Percentiles rank a stretch among this genome's conserved stretches.
phyloP scores from a whole-genome alignment of 1,139 yeast genomes.

The Saccharomycopsis hybrid region DNA sequence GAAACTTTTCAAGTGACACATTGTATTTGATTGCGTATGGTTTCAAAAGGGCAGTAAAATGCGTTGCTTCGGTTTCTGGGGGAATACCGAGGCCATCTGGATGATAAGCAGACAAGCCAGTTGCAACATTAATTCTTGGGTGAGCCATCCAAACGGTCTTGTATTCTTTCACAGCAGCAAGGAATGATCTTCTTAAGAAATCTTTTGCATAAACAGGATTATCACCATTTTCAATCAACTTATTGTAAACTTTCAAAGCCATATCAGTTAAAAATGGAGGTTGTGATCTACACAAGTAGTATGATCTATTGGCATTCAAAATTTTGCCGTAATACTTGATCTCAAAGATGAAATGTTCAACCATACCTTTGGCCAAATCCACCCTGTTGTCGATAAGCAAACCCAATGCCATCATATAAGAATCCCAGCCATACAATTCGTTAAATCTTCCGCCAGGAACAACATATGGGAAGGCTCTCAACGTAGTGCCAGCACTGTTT shows the following conservation, averaged over 20 bases:
- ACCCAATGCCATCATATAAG: conserved; percentile 88
- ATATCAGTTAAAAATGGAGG: conserved; percentile 98
- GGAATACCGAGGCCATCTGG: conserved; percentile 91
- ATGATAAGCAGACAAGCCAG: conserved; percentile 86
- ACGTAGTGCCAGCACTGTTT: conserved; percentile 29
- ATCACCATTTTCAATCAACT: conserved; percentile 37
- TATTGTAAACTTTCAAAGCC: conserved; percentile 66
- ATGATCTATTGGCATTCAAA: conserved; percentile 88
- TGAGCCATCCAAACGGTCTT: conserved; percentile 66
- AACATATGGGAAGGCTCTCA: conserved; percentile 75
- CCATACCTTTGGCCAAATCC: conserved; percentile 83
- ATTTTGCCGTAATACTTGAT: conserved; percentile 88
- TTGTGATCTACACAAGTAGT: conserved; percentile 87
- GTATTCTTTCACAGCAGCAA: conserved; percentile 86
- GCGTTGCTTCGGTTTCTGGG: conserved; percentile 92
- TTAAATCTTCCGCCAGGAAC: conserved; percentile 98
- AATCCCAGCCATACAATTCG: conserved; percentile 97
- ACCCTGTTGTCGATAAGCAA: conserved; percentile 58
- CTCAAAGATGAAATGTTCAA: conserved; percentile 86
- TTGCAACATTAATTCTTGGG: conserved; percentile 68
- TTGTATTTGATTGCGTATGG: conserved; percentile 65
- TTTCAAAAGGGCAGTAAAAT: conserved; percentile 65
- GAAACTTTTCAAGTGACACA: conserved; percentile 62
- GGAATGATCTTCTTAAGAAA: conserved; percentile 56
- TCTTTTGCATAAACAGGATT: conserved; percentile 42